A percentile compares a stretch with the other conserved stretches of the same genome.
Evolutionary conservation across 1,284 basidiomycete genomes (phyloP).

Genomic region (Cryptococcus wingfieldii): DNA sequence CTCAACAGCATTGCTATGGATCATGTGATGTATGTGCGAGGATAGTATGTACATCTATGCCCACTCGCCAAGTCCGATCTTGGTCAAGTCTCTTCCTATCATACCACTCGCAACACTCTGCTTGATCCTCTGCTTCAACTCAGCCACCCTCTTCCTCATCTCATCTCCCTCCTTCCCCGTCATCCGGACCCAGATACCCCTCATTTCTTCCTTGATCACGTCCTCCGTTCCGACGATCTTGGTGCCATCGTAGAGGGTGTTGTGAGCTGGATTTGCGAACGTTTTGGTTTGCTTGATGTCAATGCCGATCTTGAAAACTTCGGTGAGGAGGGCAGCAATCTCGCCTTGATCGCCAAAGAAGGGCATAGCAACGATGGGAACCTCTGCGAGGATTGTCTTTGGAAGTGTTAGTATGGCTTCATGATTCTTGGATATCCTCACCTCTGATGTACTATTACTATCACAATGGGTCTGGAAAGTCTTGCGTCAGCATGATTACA

Average conservation of each 20-base stretch:
- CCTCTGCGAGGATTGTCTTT: not conserved
- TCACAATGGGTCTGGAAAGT: not conserved
- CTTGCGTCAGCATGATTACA: too few relatives aligned
- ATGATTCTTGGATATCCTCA: not conserved
- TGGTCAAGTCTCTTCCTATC: too few relatives aligned
- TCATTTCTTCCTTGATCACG: not conserved
- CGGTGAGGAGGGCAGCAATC: not conserved
- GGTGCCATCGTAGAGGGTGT: not conserved
- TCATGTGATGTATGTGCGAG: too few relatives aligned
- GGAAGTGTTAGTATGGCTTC: not conserved
- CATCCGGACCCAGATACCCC: not conserved
- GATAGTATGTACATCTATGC: too few relatives aligned
- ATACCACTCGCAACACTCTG: too few relatives aligned
- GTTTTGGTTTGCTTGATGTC: not conserved
- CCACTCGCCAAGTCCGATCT: too few relatives aligned
- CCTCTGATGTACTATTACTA: not conserved
- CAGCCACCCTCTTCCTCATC: not conserved
- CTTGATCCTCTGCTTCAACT: not conserved
- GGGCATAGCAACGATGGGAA: not conserved
- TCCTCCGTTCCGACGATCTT: not conserved
- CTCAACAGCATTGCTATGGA: too few relatives aligned
- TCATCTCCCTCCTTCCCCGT: not conserved
- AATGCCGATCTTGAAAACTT: not conserved
- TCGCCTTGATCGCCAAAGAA: not conserved
- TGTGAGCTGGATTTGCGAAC: not conserved